Conservation (phyloP, 1,284 basidiomycete genomes). For the Apiotrichum domesticum region DNA sequence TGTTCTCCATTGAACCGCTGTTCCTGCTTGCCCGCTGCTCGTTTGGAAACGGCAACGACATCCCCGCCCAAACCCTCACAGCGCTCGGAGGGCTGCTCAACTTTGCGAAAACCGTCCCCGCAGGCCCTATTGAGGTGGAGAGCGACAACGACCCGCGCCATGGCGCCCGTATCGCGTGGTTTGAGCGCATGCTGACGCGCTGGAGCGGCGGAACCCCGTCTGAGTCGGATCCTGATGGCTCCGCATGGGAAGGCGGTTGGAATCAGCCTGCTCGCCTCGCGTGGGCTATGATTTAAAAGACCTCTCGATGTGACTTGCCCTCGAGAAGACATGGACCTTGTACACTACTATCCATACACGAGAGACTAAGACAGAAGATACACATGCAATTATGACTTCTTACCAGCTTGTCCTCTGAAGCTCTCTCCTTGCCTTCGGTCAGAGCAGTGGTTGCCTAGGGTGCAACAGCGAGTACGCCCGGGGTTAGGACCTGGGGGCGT, state of each 20-base stretch:
- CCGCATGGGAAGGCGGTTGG: slow-evolving; percentile 31
- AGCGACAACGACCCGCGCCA: slow-evolving; percentile 24
- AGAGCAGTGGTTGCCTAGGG: too few species aligned
- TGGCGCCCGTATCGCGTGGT: slow-evolving; percentile 22
- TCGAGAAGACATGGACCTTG: too few species aligned
- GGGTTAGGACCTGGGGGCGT: too few species aligned
- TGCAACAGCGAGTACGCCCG: too few species aligned
- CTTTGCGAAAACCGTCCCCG: slow-evolving; percentile 17
- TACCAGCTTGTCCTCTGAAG: too few species aligned
- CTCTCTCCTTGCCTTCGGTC: too few species aligned
- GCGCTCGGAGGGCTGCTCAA: slow-evolving; percentile 18
- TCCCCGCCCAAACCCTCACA: background rate
- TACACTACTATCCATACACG: background rate
- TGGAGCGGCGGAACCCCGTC: slow-evolving; percentile 16
- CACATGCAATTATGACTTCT: too few species aligned
- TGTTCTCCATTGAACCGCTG: slow-evolving; percentile 31
- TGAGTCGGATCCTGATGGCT: slow-evolving; percentile 20
- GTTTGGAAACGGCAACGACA: background rate
- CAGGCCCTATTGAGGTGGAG: slow-evolving; percentile 24
- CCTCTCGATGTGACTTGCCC: background rate
- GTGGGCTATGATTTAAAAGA: slow-evolving; percentile 21
- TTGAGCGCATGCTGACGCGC: slow-evolving; percentile 20
- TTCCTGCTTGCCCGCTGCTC: slow-evolving; percentile 23
- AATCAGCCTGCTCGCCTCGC: slow-evolving; percentile 22
- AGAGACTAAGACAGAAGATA: background rate